Conservation (phyloP, 805 yeast species). For the Scheffersomyces spartinae region DNA sequence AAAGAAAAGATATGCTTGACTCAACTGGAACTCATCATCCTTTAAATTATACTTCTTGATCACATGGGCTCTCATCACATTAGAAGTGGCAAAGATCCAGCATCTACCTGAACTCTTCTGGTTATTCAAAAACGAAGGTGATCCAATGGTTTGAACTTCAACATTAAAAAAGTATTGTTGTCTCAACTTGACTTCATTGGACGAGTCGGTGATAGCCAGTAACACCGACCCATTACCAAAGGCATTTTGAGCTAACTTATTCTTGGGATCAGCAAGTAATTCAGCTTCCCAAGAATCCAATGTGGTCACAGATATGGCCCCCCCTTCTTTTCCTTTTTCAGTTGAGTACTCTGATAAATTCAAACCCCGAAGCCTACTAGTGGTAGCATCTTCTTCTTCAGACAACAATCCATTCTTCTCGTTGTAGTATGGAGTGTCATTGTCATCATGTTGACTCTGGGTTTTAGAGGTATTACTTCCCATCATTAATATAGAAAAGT, state of each 20-base stretch:
- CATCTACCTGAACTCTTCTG: slow-evolving; percentile 75
- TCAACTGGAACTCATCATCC: slow-evolving; percentile 48
- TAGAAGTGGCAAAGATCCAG: slow-evolving; percentile 82
- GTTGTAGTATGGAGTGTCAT: too few species aligned
- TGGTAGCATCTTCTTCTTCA: too few species aligned
- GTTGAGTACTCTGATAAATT: too few species aligned
- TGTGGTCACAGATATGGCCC: slow-evolving; percentile 17
- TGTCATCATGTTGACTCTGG: too few species aligned
- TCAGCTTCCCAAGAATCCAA: slow-evolving; percentile 35
- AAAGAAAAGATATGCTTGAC: slow-evolving; percentile 72
- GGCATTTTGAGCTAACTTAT: slow-evolving; percentile 42
- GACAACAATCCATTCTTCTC: too few species aligned
- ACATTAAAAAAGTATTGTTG: slow-evolving; percentile 25
- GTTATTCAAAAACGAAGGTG: slow-evolving; percentile 30
- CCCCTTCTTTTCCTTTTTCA: background rate
- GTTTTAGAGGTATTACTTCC: too few species aligned
- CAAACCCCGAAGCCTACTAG: too few species aligned
- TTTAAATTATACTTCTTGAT: slow-evolving; percentile 48
- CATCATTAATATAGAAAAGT: too few species aligned
- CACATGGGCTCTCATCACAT: slow-evolving; percentile 54
- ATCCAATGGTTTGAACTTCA: slow-evolving; percentile 23
- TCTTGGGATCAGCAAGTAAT: slow-evolving; percentile 35
- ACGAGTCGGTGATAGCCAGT: background rate
- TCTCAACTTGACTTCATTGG: slow-evolving; percentile 7
- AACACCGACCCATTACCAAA: slow-evolving; percentile 10